Evolutionary conservation across 768 basidiomycete species (phyloP).

Genomic region (Hygrophoropsis aurantiaca): DNA sequence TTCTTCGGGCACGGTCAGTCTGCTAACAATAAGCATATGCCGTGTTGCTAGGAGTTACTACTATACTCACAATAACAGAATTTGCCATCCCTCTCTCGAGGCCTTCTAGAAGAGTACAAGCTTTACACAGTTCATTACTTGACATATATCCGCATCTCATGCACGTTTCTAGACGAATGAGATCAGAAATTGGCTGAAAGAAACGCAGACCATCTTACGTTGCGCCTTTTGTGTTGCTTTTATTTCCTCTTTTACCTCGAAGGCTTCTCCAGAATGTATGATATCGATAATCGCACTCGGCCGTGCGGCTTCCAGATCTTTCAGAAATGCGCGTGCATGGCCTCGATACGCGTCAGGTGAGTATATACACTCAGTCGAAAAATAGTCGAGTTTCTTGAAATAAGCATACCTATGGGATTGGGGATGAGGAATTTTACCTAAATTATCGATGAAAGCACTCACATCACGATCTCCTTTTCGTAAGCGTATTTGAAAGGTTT

Average conservation of each 20-base stretch:
- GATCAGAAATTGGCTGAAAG: constrained; percentile 7
- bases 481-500: constrained; percentile 99
- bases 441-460: constrained; percentile 20
- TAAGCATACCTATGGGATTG: constrained; percentile 82
- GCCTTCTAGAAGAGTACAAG: constrained; percentile 87
- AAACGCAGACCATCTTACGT: constrained; percentile 51
- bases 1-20: constrained; percentile 70
- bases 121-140: constrained; percentile 95
- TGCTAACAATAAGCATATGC: constrained; percentile 27
- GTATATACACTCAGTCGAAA: constrained; percentile 99
- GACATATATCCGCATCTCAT: constrained; percentile 93
- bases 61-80: constrained; percentile 55
- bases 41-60: background rate
- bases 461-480: constrained; percentile 99
- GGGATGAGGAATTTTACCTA: constrained; percentile 8
- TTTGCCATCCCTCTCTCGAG: constrained; percentile 79
- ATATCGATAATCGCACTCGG: constrained; percentile 98
- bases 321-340: constrained; percentile 90
- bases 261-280: constrained; percentile 93
- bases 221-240: constrained; percentile 80
- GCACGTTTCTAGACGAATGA: constrained; percentile 68
- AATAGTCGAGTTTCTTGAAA: constrained; percentile 98
- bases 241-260: constrained; percentile 83
- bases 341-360: constrained; percentile 98
- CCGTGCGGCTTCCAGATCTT: constrained; percentile 91